phyloP scores from a whole-genome alignment of 768 basidiomycete genomes.

The Boletus sp. region DNA sequence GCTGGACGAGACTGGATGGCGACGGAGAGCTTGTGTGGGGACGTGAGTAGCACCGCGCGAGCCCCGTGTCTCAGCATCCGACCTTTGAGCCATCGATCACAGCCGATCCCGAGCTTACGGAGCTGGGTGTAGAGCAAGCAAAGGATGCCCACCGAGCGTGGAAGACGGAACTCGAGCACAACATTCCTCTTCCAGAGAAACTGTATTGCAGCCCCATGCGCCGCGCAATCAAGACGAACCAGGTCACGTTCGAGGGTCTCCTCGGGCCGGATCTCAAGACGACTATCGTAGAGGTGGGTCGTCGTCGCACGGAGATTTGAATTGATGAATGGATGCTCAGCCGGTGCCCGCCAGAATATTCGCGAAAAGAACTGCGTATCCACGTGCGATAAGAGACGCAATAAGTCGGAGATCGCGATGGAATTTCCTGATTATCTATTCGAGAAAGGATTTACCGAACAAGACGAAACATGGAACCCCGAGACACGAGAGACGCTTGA shows the following conservation, averaged over 20 bases:
- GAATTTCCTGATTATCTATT: constrained; percentile 51
- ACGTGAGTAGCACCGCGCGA: constrained; percentile 42
- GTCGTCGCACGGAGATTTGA: neutral
- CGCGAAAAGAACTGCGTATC: constrained; percentile 67
- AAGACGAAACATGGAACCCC: constrained; percentile 58
- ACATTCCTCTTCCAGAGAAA: constrained; percentile 50
- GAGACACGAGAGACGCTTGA: constrained; percentile 50
- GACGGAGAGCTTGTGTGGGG: constrained; percentile 72
- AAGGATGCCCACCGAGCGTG: constrained; percentile 41
- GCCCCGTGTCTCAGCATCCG: neutral
- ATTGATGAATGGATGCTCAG: neutral
- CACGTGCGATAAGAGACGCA: constrained; percentile 65
- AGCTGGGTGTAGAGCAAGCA: constrained; percentile 56
- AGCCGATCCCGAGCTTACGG: constrained; percentile 69
- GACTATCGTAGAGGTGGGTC: constrained; percentile 54
- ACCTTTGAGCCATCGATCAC: neutral
- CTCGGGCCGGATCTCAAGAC: constrained; percentile 31
- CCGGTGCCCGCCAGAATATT: constrained; percentile 43
- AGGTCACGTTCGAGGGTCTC: constrained; percentile 49
- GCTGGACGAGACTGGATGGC: constrained; percentile 58
- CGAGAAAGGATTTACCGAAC: constrained; percentile 57
- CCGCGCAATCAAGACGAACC: constrained; percentile 56
- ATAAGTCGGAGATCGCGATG: constrained; percentile 43
- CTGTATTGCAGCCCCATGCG: constrained; percentile 63
- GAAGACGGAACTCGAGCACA: constrained; percentile 40